Evolutionary conservation across 2,329 filamentous ascomycete genomes (phyloP).

Genomic region (Cyphellophora europaea): DNA sequence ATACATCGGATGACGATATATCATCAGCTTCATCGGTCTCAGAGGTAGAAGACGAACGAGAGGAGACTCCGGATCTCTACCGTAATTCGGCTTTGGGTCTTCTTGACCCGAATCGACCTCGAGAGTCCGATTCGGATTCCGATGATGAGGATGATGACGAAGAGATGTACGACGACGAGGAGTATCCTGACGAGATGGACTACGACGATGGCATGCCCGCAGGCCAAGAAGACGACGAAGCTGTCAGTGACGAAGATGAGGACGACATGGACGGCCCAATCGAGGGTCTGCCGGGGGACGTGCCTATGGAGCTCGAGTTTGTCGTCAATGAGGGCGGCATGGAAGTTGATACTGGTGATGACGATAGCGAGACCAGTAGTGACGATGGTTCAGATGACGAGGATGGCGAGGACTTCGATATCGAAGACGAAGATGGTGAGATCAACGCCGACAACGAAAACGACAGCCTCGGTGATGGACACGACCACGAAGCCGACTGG

Average conservation of each 20-base stretch:
- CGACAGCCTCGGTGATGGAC: slow-evolving; percentile 12
- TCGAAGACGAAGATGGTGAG: slow-evolving; percentile 43
- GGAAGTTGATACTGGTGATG: slow-evolving; percentile 52
- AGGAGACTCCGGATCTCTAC: slow-evolving; percentile 95
- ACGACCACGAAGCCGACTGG: slow-evolving; percentile 39
- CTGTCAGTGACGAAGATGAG: slow-evolving; percentile 70
- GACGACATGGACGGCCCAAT: slow-evolving; percentile 60
- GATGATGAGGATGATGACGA: slow-evolving; percentile 67
- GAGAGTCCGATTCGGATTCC: slow-evolving; percentile 62
- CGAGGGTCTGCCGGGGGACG: slow-evolving; percentile 53
- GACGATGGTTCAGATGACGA: slow-evolving; percentile 43
- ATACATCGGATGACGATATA: slow-evolving; percentile 77
- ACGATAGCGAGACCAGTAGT: slow-evolving; percentile 47
- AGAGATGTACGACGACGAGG: slow-evolving; percentile 87
- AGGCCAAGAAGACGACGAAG: slow-evolving; percentile 71
- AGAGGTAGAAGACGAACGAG: slow-evolving; percentile 73
- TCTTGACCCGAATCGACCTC: slow-evolving; percentile 74
- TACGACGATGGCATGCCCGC: slow-evolving; percentile 66
- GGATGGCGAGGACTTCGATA: slow-evolving; percentile 46
- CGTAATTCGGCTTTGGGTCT: slow-evolving; percentile 93
- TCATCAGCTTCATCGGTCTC: slow-evolving; percentile 81
- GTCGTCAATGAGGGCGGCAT: slow-evolving; percentile 59
- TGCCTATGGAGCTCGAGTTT: slow-evolving; percentile 69
- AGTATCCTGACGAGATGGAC: slow-evolving; percentile 83
- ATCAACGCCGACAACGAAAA: slow-evolving; percentile 28